Evolutionary conservation across 2,329 filamentous ascomycete species (phyloP).

Genomic region (Hirsutella rhossiliensis): DNA sequence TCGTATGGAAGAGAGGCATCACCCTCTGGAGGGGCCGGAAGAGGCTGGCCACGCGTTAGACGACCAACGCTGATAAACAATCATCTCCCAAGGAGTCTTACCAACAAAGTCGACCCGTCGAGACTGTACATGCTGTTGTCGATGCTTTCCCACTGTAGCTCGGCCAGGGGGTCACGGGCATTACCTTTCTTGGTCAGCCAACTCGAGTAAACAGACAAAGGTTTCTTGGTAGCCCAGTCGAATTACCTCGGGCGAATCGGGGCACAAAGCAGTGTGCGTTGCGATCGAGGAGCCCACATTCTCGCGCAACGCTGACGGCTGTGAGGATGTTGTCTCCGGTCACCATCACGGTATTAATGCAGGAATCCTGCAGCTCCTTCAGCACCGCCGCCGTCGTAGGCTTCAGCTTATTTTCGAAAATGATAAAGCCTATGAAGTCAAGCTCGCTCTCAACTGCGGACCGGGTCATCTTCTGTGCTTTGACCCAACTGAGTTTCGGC

Average conservation of each 20-base stretch:
- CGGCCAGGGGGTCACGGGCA: conserved; percentile 58
- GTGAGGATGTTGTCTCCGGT: conserved; percentile 97
- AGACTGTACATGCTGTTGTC: conserved; percentile 70
- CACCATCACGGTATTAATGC: conserved; percentile 88
- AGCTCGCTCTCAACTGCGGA: conserved; percentile 72
- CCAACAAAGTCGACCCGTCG: conserved; percentile 64
- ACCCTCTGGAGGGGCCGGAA: conserved; percentile 54
- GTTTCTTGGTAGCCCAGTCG: too few species aligned
- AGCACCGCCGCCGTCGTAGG: conserved; percentile 72
- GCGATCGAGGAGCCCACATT: conserved; percentile 72
- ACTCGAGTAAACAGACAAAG: not conserved
- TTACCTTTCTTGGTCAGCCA: conserved; percentile 37
- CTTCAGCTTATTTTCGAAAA: conserved; percentile 98
- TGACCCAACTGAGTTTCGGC: conserved; percentile 81
- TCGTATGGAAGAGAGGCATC: conserved; percentile 82
- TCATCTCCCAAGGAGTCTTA: conserved; percentile 18
- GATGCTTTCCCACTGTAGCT: conserved; percentile 85
- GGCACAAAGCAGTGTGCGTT: conserved; percentile 87
- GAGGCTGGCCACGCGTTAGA: conserved; percentile 37
- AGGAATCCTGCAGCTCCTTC: conserved; percentile 67
- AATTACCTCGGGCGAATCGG: conserved; percentile 62
- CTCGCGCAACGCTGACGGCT: conserved; percentile 86
- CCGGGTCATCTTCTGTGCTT: conserved; percentile 86
- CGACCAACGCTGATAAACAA: not conserved
- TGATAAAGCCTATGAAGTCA: conserved; percentile 89